A percentile compares a stretch with the other conserved stretches of the same genome.
Evolutionary conservation across 805 yeast genomes (phyloP).

Genomic region (Maudiozyma bulderi): DNA sequence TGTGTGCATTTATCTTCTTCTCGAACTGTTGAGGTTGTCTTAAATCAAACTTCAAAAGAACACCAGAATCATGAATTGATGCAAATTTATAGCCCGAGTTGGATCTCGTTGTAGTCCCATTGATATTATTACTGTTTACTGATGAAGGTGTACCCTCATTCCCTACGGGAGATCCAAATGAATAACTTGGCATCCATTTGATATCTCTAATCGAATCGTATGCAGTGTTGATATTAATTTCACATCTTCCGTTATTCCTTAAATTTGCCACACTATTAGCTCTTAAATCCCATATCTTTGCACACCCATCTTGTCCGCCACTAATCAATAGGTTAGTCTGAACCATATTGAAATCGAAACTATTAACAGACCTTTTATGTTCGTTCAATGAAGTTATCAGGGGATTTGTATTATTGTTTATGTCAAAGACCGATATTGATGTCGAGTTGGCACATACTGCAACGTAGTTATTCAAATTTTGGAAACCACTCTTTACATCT

Average conservation of each 20-base stretch:
- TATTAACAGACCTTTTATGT: constrained; percentile 29
- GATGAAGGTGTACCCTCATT: constrained; percentile 4
- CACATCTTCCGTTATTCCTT: constrained; percentile 13
- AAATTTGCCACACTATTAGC: constrained; percentile 34
- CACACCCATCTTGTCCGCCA: constrained; percentile 75
- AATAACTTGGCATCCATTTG: constrained; percentile 38
- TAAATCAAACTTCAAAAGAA: constrained; percentile 79
- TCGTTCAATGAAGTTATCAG: constrained; percentile 21
- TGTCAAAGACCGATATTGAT: constrained; percentile 25
- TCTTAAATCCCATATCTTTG: constrained; percentile 62
- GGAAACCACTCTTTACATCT: constrained; percentile 29
- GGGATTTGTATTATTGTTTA: constrained; percentile 19
- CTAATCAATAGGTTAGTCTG: constrained; percentile 36
- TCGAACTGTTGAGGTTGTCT: constrained; percentile 57
- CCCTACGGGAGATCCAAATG: constrained; percentile 12
- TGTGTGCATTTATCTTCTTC: constrained; percentile 72
- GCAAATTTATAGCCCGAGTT: constrained; percentile 43
- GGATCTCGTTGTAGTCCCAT: constrained; percentile 17
- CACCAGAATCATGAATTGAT: constrained; percentile 82
- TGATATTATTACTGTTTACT: neutral
- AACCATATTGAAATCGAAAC: constrained; percentile 29
- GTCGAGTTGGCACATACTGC: constrained; percentile 29
- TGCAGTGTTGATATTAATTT: constrained; percentile 35
- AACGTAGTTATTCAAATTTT: constrained; percentile 20
- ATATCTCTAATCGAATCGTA: constrained; percentile 62